These are phyloP conservation scores for Trifolium pratense DNA, from an alignment of 306 rosid genomes.

Conservation along the genomic window DNA sequence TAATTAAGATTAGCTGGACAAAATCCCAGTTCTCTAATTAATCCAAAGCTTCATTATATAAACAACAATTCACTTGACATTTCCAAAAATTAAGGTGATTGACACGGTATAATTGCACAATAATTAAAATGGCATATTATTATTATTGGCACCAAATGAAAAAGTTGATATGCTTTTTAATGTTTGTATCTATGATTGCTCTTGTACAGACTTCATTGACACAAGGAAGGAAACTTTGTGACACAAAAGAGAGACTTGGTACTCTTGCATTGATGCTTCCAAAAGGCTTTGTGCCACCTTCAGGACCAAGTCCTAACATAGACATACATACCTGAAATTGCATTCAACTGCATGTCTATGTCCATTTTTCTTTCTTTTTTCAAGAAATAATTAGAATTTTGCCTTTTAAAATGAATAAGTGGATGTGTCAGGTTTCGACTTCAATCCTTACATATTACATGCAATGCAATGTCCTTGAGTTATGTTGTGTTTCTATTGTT, in stretches of 20 bases:
- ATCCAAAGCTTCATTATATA: conserved; percentile 8
- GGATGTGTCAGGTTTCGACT: no score
- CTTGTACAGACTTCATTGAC: not conserved
- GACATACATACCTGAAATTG: not conserved
- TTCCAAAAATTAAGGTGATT: conserved; percentile 9
- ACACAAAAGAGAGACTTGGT: not conserved
- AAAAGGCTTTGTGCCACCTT: not conserved
- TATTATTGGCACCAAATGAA: not conserved
- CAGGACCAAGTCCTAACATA: not conserved
- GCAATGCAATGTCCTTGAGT: no score
- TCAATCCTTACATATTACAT: no score
- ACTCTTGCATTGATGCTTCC: not conserved
- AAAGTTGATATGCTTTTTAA: not conserved
- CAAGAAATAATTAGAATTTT: no score
- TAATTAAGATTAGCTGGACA: no score
- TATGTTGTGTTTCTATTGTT: no score
- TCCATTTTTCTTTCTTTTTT: no score
- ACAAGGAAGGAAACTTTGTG: not conserved
- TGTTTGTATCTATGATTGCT: conserved; percentile 9
- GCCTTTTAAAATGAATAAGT: no score
- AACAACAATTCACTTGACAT: not conserved
- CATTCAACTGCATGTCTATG: not conserved
- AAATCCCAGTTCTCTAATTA: not conserved
- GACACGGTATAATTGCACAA: not conserved
- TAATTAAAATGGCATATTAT: conserved; percentile 19